Conservation (phyloP, 2,329 filamentous ascomycete genomes). For the Pestalotiopsis sp. region DNA sequence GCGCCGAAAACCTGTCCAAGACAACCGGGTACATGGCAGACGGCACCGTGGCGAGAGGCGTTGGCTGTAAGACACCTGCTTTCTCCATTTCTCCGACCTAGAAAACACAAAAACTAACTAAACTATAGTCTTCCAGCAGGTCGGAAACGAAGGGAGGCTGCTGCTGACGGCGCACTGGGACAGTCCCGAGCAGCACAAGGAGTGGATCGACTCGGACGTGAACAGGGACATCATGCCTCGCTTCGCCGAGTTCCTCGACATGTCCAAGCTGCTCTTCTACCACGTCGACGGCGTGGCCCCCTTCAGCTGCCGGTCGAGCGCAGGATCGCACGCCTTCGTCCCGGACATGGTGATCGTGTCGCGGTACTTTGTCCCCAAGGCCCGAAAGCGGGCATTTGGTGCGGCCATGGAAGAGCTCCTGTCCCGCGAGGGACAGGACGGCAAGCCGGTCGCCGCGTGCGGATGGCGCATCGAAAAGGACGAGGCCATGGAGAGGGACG, state of each 20-base stretch:
- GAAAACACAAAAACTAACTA: not conserved
- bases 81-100: not conserved
- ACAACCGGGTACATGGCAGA: slow-evolving; percentile 33
- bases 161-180: slow-evolving; percentile 50
- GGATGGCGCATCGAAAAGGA: slow-evolving; percentile 15
- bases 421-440: not conserved
- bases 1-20: slow-evolving; percentile 30
- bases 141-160: slow-evolving; percentile 38
- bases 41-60: slow-evolving; percentile 36
- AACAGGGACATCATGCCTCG: slow-evolving; percentile 39
- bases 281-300: slow-evolving; percentile 40
- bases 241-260: slow-evolving; percentile 36
- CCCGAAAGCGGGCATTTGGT: slow-evolving; percentile 9
- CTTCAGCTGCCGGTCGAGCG: slow-evolving; percentile 13
- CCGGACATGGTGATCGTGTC: slow-evolving; percentile 38
- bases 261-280: slow-evolving; percentile 39
- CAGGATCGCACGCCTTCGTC: slow-evolving; percentile 24
- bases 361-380: slow-evolving; percentile 15
- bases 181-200: slow-evolving; percentile 40
- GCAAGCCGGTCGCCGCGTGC: not conserved
- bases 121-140: slow-evolving; percentile 32
- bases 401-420: not conserved
- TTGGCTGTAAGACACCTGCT: slow-evolving; percentile 17
- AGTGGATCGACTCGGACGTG: slow-evolving; percentile 46
- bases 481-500: slow-evolving; percentile 1